These are phyloP conservation scores for Mycena haematopus DNA, from an alignment of 768 basidiomycete species.

Conservation along the genomic window DNA sequence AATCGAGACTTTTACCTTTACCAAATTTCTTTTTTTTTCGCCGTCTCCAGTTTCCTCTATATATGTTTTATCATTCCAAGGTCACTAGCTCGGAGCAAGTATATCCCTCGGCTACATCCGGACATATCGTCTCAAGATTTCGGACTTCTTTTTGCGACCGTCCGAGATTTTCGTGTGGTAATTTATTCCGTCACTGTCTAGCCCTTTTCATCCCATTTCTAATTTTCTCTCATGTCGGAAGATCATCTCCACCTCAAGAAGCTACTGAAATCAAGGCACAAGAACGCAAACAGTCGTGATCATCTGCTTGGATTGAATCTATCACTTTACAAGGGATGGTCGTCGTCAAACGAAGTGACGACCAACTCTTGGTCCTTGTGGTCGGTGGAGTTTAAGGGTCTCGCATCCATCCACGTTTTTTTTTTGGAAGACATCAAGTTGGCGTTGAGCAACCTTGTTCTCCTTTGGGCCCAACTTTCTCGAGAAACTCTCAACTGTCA, in stretches of 20 bases:
- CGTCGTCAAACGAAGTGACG: not conserved
- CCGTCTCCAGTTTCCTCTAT: not conserved
- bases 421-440: not conserved
- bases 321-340: conserved; percentile 8
- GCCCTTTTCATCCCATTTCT: not conserved
- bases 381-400: conserved; percentile 8
- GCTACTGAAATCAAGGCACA: not conserved
- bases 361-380: not conserved
- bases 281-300: not conserved
- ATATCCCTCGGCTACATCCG: not conserved
- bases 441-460: conserved; percentile 7
- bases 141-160: not conserved
- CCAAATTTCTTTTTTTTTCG: not conserved
- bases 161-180: conserved; percentile 16
- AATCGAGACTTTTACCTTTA: not conserved
- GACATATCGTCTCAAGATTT: not conserved
- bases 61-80: no score
- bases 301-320: conserved; percentile 8
- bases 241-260: conserved; percentile 11
- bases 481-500: not conserved
- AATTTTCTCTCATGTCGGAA: conserved; percentile 2
- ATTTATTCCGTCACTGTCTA: conserved; percentile 10
- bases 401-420: no score
- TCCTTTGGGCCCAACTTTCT: not conserved
- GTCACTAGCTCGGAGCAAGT: not conserved